Conservation (phyloP, 106 monocot species). For the Dioscorea zingiberensis region DNA sequence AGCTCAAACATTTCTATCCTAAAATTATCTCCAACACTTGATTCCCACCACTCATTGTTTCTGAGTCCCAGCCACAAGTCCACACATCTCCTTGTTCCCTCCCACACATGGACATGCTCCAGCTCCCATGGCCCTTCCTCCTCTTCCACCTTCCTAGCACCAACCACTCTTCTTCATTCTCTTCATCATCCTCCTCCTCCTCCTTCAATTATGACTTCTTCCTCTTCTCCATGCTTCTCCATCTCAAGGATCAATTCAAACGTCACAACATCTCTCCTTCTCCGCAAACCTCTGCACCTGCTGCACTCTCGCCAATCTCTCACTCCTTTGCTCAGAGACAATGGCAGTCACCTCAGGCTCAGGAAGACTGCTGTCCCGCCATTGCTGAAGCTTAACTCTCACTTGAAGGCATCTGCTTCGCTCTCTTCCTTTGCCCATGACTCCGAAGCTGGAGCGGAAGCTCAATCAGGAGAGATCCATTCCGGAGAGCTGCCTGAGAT, state of each 20-base stretch:
- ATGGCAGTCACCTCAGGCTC: no score
- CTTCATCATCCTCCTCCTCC: neutral
- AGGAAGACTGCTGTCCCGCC: no score
- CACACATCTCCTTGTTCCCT: conserved; percentile 7
- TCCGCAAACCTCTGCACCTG: neutral
- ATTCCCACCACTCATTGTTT: no score
- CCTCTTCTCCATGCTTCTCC: conserved; percentile 35
- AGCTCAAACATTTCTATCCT: no score
- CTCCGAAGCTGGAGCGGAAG: conserved; percentile 29
- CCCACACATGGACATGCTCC: neutral
- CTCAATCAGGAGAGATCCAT: conserved; percentile 1
- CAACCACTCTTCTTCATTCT: neutral
- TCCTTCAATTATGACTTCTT: neutral
- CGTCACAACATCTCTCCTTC: neutral
- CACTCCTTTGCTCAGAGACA: no score
- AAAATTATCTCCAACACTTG: no score
- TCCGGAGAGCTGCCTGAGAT: conserved; percentile 37
- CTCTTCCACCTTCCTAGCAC: no score
- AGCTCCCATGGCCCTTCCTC: neutral
- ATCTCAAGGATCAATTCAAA: conserved; percentile 1
- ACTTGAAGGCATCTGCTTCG: no score
- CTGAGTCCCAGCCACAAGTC: no score
- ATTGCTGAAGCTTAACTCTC: no score
- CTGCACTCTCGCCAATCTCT: conserved; percentile 18
- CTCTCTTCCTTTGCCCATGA: conserved; percentile 35